Conservation (phyloP, 148 eudicot species). For the Camellia sinensis region DNA sequence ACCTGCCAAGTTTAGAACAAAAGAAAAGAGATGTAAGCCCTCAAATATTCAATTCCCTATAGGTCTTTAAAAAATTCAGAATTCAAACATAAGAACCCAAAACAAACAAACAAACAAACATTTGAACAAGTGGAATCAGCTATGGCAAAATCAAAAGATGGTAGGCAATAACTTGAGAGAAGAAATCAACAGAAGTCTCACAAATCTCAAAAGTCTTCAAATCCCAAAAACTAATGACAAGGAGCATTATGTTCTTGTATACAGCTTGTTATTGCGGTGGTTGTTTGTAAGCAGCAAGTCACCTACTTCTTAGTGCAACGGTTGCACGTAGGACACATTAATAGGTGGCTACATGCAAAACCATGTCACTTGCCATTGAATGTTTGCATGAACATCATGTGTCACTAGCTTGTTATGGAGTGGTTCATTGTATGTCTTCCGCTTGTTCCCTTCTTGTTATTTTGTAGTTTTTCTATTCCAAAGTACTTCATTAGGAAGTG, state of each 20-base stretch:
- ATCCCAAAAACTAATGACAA: not conserved
- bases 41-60: not conserved
- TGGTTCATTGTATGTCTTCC: no score
- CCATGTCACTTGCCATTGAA: no score
- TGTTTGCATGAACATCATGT: no score
- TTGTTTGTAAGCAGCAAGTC: no score
- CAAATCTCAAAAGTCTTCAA: not conserved
- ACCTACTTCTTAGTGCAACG: no score
- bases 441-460: no score
- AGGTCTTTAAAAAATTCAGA: not conserved
- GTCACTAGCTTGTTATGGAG: no score
- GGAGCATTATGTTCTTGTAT: not conserved
- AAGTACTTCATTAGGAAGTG: no score
- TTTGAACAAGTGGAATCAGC: not conserved
- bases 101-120: not conserved
- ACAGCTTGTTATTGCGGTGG: no score
- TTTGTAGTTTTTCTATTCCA: no score
- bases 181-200: not conserved
- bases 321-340: no score
- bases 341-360: no score
- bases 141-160: not conserved
- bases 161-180: not conserved
- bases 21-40: not conserved
- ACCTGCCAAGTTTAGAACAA: conserved; percentile 13
- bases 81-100: not conserved